Conservation (phyloP, 805 yeast species). For the Kuraishia cidri region DNA sequence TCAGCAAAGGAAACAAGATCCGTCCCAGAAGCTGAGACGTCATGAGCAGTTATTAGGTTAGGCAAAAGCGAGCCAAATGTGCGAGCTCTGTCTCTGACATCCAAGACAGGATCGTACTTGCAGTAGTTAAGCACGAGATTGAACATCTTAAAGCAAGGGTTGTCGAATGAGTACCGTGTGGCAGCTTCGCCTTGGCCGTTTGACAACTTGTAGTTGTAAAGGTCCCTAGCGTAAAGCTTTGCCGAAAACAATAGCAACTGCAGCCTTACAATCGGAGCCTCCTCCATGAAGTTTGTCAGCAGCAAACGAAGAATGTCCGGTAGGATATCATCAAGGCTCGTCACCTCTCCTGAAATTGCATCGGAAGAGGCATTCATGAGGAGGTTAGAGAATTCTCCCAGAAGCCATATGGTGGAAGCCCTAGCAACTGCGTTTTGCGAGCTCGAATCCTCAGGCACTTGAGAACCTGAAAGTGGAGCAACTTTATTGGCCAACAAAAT, state of each 20-base stretch:
- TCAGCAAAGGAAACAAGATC: constrained; percentile 8
- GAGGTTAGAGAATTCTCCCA: constrained; percentile 63
- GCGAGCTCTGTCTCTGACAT: constrained; percentile 81
- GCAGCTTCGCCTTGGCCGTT: constrained; percentile 5
- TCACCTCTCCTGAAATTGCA: constrained; percentile 8
- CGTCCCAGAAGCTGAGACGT: constrained; percentile 13
- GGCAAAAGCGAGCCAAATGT: constrained; percentile 55
- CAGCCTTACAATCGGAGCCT: constrained; percentile 49
- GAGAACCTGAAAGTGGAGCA: constrained; percentile 5
- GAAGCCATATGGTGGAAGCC: constrained; percentile 83
- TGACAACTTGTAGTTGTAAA: constrained; percentile 26
- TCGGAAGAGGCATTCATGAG: constrained; percentile 6
- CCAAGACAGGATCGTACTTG: constrained; percentile 66
- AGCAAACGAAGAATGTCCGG: constrained; percentile 69
- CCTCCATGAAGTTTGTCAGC: constrained; percentile 41
- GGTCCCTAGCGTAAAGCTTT: constrained; percentile 52
- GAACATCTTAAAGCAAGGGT: constrained; percentile 42
- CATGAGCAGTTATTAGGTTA: constrained; percentile 21
- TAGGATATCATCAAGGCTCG: constrained; percentile 31
- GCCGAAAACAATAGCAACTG: constrained; percentile 70
- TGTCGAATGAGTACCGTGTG: constrained; percentile 21
- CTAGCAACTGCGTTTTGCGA: constrained; percentile 35
- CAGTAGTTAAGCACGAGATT: constrained; percentile 52
- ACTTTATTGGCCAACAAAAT: constrained; percentile 31
- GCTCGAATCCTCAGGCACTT: constrained; percentile 4